phyloP scores from a whole-genome alignment of 2,329 filamentous ascomycete species.

The Epichloe gansuensis region DNA sequence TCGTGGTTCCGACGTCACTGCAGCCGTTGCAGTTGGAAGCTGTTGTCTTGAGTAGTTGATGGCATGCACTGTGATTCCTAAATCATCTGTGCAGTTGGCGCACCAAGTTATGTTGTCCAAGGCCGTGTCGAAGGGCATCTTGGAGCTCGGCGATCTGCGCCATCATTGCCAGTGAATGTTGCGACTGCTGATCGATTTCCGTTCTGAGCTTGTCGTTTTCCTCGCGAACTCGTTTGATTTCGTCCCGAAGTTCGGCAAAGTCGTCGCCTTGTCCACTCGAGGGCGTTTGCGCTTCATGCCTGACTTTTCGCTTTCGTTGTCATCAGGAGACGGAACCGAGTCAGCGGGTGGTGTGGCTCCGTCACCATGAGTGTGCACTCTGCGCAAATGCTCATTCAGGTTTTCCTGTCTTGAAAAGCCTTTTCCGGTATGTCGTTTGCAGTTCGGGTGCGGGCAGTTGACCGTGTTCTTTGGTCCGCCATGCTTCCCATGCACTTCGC shows the following conservation, averaged over 20 bases:
- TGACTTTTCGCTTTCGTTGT: constrained; percentile 33
- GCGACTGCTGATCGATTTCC: constrained; percentile 36
- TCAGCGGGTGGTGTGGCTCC: constrained; percentile 23
- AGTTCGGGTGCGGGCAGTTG: constrained; percentile 75
- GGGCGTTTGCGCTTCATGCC: constrained; percentile 37
- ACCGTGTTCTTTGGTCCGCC: constrained; percentile 79
- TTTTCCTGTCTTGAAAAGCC: constrained; percentile 93
- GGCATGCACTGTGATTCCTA: constrained; percentile 11
- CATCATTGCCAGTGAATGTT: constrained; percentile 35
- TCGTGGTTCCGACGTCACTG: not conserved
- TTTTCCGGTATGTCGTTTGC: constrained; percentile 78
- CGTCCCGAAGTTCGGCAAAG: constrained; percentile 45
- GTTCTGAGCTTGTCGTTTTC: constrained; percentile 50
- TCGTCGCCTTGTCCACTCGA: constrained; percentile 28
- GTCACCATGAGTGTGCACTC: constrained; percentile 58
- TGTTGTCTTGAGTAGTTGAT: no score
- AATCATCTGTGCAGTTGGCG: constrained; percentile 30
- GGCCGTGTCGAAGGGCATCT: constrained; percentile 26
- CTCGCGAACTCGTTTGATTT: constrained; percentile 53
- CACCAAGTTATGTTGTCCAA: constrained; percentile 20
- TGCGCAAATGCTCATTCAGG: constrained; percentile 80
- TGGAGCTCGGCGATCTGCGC: constrained; percentile 35
- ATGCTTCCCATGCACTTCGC: constrained; percentile 86
- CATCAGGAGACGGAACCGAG: constrained; percentile 28
- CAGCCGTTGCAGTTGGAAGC: not conserved